Conservation (phyloP, 169 alveolate species). For the Plasmodium gallinaceum region DNA sequence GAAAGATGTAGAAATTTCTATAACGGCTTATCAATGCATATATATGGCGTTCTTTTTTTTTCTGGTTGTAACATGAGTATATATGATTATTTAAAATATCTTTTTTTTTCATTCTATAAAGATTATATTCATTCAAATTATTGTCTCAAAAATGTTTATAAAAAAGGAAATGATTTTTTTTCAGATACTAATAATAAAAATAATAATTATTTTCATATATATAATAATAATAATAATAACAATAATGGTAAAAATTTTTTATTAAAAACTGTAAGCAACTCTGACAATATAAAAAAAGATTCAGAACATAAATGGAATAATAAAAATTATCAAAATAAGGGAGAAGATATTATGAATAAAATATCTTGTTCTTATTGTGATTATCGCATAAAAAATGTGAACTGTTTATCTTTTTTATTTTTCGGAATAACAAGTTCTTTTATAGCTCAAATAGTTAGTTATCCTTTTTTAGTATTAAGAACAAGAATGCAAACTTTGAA, state of each 20-base stretch:
- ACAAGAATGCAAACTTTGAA: conserved; percentile 70
- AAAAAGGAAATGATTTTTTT: not conserved
- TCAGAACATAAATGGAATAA: not conserved
- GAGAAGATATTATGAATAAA: conserved; percentile 22
- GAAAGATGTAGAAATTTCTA: conserved; percentile 46
- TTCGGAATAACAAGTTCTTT: conserved; percentile 69
- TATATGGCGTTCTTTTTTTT: conserved; percentile 52
- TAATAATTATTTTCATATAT: not conserved
- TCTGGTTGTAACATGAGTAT: conserved; percentile 75
- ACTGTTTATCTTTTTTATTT: conserved; percentile 49
- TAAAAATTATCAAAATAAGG: not conserved
- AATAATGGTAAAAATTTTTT: not conserved
- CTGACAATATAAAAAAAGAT: not conserved
- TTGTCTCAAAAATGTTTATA: conserved; percentile 4
- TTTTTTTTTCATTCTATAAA: conserved; percentile 43
- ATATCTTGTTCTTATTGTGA: conserved; percentile 40
- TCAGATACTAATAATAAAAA: not conserved
- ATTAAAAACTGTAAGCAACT: not conserved
- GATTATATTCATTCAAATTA: conserved; percentile 60
- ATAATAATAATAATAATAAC: not conserved
- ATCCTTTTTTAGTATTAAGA: conserved; percentile 60
- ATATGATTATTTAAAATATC: conserved; percentile 63
- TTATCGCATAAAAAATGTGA: conserved; percentile 61
- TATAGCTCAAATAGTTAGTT: conserved; percentile 62
- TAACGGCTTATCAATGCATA: conserved; percentile 59